These are phyloP conservation scores for Abrus precatorius DNA, from an alignment of 306 rosid species.

Conservation along the genomic window DNA sequence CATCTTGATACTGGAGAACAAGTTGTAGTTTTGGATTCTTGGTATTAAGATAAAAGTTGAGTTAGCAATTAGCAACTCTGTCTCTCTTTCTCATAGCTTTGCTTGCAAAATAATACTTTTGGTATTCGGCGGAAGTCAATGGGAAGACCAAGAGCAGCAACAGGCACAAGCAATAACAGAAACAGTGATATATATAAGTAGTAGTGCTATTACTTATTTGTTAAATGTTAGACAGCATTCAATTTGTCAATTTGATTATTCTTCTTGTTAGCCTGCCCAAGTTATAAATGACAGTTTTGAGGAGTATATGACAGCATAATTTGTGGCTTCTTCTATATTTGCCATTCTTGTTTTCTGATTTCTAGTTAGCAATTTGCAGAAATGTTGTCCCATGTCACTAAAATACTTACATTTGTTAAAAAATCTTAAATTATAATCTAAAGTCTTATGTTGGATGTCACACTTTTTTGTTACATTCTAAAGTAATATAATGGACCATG, in stretches of 20 bases:
- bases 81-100: too few species aligned
- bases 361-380: too few species aligned
- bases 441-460: not conserved
- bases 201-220: not conserved
- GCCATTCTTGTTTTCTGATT: too few species aligned
- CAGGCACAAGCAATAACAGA: not conserved
- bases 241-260: constrained; percentile 23
- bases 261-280: constrained; percentile 28
- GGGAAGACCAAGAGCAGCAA: not conserved
- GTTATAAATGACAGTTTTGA: not conserved
- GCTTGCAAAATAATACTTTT: too few species aligned
- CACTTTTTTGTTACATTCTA: too few species aligned
- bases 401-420: too few species aligned
- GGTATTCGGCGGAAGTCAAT: not conserved
- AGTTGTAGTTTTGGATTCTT: constrained; percentile 1
- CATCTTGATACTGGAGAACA: too few species aligned
- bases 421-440: too few species aligned
- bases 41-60: constrained; percentile 4
- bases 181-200: not conserved
- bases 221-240: constrained; percentile 28
- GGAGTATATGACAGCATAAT: too few species aligned
- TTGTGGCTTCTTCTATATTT: too few species aligned
- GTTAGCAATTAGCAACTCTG: not conserved
- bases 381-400: too few species aligned
- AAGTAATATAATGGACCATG: too few species aligned